Base-by-base conservation (phyloP, 2,329 filamentous ascomycete genomes). In the Trichoderma asperellum region DNA sequence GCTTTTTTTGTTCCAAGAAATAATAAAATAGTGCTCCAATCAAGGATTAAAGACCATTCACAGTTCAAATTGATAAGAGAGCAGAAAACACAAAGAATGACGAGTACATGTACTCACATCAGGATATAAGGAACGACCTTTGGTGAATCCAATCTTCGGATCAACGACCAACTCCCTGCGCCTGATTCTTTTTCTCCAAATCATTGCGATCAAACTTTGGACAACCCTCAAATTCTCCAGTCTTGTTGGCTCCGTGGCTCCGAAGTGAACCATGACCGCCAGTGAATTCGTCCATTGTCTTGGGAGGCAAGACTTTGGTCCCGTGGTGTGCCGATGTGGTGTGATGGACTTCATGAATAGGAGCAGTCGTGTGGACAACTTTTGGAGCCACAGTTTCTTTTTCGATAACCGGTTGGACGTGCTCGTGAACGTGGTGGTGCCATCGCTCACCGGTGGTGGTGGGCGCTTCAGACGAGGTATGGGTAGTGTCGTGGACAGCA, bases 321-420 rank as follows among this genome's bases (percentile, higher is more conserved):
- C 84, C 83, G 75, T 93, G 91, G 76, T 91, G 88, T 70, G 91
- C 85, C 1, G 90, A 83, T 16, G 86, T 83, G 62, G 90, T 88
- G 74, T 92, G 88, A 76, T 93, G 91, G 2, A 87, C 85, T 80
- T 93, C 91, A 72, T 93, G 91, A 53, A 93, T 85, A 0, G 91
- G 91, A 0, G 91, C 83, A 1, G 89, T 92, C 29, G 88, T 92
- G 81, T 93, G 91, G 1, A 92, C 83, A 4, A 93, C 85, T 18
- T 87, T 84, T 1, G 89, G 89, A 72, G 91, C 86, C 34, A 92
- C 82, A 0, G 86, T 88, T 73, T 92, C 88, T 76, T 91, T 92
- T 62, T 93, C 83, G 43, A 93, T 82, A 0, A 93, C 85, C 0
- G 91, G 91, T 77, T 93, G 89, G 59, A 93, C 86, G 35, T 87